A percentile compares a stretch with the other conserved stretches of the same genome.
These are phyloP conservation scores for Stephanodiscus minutulus DNA, from an alignment of 108 stramenopile genomes.

Conservation along the genomic window DNA sequence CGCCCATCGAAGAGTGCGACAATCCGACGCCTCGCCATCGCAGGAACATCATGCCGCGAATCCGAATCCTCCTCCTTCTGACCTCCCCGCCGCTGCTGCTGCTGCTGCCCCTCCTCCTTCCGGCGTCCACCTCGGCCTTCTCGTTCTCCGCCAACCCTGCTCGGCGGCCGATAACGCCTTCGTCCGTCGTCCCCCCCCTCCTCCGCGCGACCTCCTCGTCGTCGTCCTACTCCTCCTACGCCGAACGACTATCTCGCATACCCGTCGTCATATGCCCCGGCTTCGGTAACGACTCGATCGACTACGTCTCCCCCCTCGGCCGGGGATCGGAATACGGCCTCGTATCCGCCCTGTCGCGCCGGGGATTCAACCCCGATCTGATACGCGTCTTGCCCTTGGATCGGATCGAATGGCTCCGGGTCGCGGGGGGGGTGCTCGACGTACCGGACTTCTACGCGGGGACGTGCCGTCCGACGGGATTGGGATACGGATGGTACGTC, in stretches of 20 bases:
- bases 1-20: too few species aligned
- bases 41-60: not conserved
- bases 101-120: not conserved
- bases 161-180: not conserved
- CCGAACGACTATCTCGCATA: slow-evolving; percentile 13
- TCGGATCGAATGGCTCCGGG: slow-evolving; percentile 86
- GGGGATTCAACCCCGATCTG: slow-evolving; percentile 58
- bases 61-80: not conserved
- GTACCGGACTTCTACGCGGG: slow-evolving; percentile 73
- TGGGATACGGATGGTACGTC: slow-evolving; percentile 88
- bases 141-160: not conserved
- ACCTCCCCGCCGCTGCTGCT: not conserved
- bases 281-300: slow-evolving; percentile 82
- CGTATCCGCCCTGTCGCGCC: slow-evolving; percentile 44
- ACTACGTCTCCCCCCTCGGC: slow-evolving; percentile 63
- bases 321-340: slow-evolving; percentile 52
- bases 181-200: not conserved
- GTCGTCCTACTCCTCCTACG: not conserved
- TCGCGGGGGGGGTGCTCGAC: slow-evolving; percentile 74
- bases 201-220: not conserved
- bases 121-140: not conserved
- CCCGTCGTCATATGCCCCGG: slow-evolving; percentile 71
- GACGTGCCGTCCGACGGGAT: slow-evolving; percentile 60
- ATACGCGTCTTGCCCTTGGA: slow-evolving; percentile 73
- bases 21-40: too few species aligned